Conservation (phyloP, 2,329 filamentous ascomycete species). For the Myriangium duriaei region DNA sequence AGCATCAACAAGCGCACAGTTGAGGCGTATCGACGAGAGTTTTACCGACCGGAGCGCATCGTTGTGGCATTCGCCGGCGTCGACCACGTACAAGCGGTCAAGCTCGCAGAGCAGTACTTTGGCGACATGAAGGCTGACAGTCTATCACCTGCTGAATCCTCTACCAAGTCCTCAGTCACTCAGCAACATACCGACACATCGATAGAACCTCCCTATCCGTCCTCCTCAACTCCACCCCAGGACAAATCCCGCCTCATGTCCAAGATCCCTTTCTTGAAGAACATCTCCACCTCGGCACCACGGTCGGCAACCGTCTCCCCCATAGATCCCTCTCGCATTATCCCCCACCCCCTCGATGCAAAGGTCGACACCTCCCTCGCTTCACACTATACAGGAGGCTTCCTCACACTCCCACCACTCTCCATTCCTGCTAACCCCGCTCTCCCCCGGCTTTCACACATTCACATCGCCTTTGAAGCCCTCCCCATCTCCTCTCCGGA, state of each 20-base stretch:
- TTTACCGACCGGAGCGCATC: slow-evolving; percentile 81
- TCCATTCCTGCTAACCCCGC: slow-evolving; percentile 66
- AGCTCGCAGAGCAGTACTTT: slow-evolving; percentile 72
- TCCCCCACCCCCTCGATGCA: slow-evolving; percentile 32
- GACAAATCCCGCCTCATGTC: slow-evolving; percentile 59
- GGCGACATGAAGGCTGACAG: slow-evolving; percentile 61
- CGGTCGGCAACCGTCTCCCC: slow-evolving; percentile 47
- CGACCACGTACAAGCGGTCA: slow-evolving; percentile 66
- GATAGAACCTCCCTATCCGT: slow-evolving; percentile 29
- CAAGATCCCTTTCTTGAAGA: slow-evolving; percentile 82
- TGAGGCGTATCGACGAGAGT: slow-evolving; percentile 64
- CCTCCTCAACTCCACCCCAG: slow-evolving; percentile 31
- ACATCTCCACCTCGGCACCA: slow-evolving; percentile 62
- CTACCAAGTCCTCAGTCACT: slow-evolving; percentile 14
- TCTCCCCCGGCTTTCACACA: slow-evolving; percentile 72
- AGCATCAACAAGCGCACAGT: slow-evolving; percentile 64
- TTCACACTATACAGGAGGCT: slow-evolving; percentile 85
- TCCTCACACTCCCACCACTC: slow-evolving; percentile 70
- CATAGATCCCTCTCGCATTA: slow-evolving; percentile 33
- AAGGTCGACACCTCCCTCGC: slow-evolving; percentile 47
- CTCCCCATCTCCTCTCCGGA: slow-evolving; percentile 81
- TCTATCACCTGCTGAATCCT: not conserved
- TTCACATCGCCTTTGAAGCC: slow-evolving; percentile 92
- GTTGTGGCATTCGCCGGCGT: slow-evolving; percentile 94
- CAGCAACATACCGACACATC: slow-evolving; percentile 16